These are phyloP conservation scores for Acrocalymma vagum DNA, from an alignment of 2,329 filamentous ascomycete genomes.

Conservation along the genomic window DNA sequence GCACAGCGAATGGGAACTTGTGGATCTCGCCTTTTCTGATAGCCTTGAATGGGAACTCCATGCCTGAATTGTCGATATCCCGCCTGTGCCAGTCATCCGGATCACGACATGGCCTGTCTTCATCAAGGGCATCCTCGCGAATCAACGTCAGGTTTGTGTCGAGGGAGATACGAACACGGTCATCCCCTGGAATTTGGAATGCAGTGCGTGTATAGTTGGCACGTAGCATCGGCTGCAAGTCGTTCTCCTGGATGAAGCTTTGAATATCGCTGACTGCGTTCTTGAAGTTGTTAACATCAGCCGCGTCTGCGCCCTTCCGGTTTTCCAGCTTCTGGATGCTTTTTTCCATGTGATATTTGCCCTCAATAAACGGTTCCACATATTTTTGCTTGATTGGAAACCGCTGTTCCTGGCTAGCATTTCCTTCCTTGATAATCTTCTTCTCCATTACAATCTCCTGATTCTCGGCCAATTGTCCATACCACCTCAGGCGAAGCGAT, in stretches of 20 bases:
- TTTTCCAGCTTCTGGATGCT: slow-evolving; percentile 83
- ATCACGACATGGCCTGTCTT: slow-evolving; percentile 85
- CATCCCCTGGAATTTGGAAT: slow-evolving; percentile 94
- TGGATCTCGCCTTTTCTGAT: slow-evolving; percentile 92
- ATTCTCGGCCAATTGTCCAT: slow-evolving; percentile 79
- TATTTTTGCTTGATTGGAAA: slow-evolving; percentile 95
- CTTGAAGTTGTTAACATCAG: slow-evolving; percentile 74
- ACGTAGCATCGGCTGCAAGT: slow-evolving; percentile 83
- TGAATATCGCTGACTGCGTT: slow-evolving; percentile 80
- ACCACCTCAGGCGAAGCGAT: slow-evolving; percentile 90
- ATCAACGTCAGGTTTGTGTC: slow-evolving; percentile 94
- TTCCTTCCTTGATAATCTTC: slow-evolving; percentile 81
- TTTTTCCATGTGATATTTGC: slow-evolving; percentile 92
- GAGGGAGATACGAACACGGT: slow-evolving; percentile 88
- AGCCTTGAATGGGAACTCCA: slow-evolving; percentile 86
- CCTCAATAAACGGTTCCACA: slow-evolving; percentile 83
- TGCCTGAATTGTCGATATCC: slow-evolving; percentile 83
- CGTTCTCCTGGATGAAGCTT: slow-evolving; percentile 77
- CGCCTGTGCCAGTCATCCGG: slow-evolving; percentile 88
- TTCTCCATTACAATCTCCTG: slow-evolving; percentile 89
- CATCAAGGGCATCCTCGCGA: slow-evolving; percentile 76
- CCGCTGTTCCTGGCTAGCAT: slow-evolving; percentile 79
- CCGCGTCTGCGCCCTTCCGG: slow-evolving; percentile 72
- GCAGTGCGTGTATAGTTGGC: slow-evolving; percentile 95
- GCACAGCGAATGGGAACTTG: slow-evolving; percentile 86